Evolutionary conservation across 495 filamentous ascomycete species (phyloP), one percentile per base, ranked within the genome.

Genomic region (Podospora anserina): DNA sequence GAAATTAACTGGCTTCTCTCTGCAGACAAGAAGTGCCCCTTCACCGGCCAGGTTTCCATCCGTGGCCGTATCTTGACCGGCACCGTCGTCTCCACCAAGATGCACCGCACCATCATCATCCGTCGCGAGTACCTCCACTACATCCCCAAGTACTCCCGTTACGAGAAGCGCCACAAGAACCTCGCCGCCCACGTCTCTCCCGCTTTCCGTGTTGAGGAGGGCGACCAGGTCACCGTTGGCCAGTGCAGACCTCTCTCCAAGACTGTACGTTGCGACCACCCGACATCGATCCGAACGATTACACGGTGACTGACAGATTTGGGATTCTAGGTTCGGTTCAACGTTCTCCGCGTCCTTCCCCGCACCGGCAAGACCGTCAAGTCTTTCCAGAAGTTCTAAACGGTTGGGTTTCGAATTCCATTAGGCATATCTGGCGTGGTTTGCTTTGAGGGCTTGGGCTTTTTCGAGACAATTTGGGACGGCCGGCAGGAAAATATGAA

Each of bases 161-260:
- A 99, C 84, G 96, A 99, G 92, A 97, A 96, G 88, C 87, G 95
- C 78, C 95, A 99, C 89, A 98, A 96, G 91, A 99, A 99, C 89
- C 86, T 99, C 58, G 91, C 95, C 74, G 96, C 94, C 70, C 95
- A 99, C 88, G 95, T 98, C 70, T 97, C 93, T 67, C 95, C 95
- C 76, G 94, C 94, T 82, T 99, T 99, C 92, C 95, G 95, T 95
- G 93, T 98, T 77, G 91, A 95, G 88, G 94, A 97, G 77, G 95
- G 95, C 88, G 96, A 99, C 83, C 90, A 92, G 85, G 95, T 99
- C 76, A 97, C 93, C 73, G 95, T 99, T 83, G 95, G 95, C 83
- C 94, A 98, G 87, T 98, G 96, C 90, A 85, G 95, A 81, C 96
- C 96, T 77, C 87, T 99, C 71, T 91, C 88, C 91, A 98, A 98